phyloP scores from a whole-genome alignment of 805 yeast genomes.

The Lachancea lanzarotensis region DNA sequence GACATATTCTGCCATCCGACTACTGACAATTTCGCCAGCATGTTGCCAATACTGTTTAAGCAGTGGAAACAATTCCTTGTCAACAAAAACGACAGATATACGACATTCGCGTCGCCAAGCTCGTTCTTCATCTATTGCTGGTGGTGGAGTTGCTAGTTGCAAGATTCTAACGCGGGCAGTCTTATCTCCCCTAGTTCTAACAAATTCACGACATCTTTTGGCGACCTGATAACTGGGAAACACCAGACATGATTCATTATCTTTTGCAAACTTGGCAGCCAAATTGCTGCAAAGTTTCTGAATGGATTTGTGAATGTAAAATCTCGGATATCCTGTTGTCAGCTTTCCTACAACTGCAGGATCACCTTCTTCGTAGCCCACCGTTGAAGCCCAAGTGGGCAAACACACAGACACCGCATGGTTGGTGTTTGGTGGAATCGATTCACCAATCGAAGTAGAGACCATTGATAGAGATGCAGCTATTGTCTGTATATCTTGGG shows the following conservation, averaged over 20 bases:
- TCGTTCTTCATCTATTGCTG: slow-evolving; percentile 51
- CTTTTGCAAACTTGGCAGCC: slow-evolving; percentile 68
- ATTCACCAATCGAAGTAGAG: slow-evolving; percentile 52
- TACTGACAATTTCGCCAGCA: slow-evolving; percentile 93
- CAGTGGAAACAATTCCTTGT: slow-evolving; percentile 46
- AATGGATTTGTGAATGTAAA: slow-evolving; percentile 60
- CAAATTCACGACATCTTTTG: slow-evolving; percentile 75
- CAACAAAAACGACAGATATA: slow-evolving; percentile 76
- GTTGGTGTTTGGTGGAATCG: slow-evolving; percentile 82
- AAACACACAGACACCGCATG: slow-evolving; percentile 94
- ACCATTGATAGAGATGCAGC: slow-evolving; percentile 13
- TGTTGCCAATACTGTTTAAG: slow-evolving; percentile 96
- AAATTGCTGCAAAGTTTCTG: slow-evolving; percentile 48
- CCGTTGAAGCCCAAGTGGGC: slow-evolving; percentile 92
- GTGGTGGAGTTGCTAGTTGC: slow-evolving; percentile 67
- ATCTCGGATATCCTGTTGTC: slow-evolving; percentile 86
- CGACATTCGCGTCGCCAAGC: slow-evolving; percentile 57
- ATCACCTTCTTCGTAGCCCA: slow-evolving; percentile 89
- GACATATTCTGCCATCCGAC: slow-evolving; percentile 82
- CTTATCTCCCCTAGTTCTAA: slow-evolving; percentile 38
- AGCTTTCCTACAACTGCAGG: slow-evolving; percentile 70
- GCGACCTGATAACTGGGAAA: slow-evolving; percentile 78
- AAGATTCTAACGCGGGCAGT: slow-evolving; percentile 49
- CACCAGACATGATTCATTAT: slow-evolving; percentile 65
- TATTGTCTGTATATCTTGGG: too few relatives aligned